Evolutionary conservation across 345 rosid species (phyloP), one percentile per base, ranked within the genome.

Genomic region (Gossypium arboreum): DNA sequence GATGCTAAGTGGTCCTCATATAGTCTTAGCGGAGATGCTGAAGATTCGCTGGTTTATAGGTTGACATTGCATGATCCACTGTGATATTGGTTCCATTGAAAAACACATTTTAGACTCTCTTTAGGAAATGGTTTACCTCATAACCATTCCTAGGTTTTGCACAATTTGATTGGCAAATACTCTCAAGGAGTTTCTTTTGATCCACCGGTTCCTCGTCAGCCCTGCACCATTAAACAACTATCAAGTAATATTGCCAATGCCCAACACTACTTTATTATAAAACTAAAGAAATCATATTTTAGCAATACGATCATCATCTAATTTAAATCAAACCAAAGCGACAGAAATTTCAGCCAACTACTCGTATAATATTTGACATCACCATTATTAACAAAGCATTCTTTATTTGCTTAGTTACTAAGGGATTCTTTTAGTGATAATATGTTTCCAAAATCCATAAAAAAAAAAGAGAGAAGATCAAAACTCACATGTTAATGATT

Each of bases 131-230:
- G 41, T 57, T 65, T 5, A 83, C 86, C 85, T 81, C 81, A 71
- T 88, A 86, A 25, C 82, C 85, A 64, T 85, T 73, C 25, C 79
- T 76, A 80, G 88, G 82, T 77, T 86, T 86, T 76, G 85, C 87
- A 78, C 92, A 88, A 66, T 74, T 71, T 10, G 87, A 84, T 71
- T 83, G 82, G 85, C 89, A 88, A 73, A 81, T 77, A 25, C 85
- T 87, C 81, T 88, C 89, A 54, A 86, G 78, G 78, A 78, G 83
- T 81, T 80, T 86, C 83, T 86, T 88, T 57, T 77, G 89, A 76
- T 86, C 89, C 60, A 78, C 78, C 71, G 81, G 73, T 68, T 81
- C 91, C n/a, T 83, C 85, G 0, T 84, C 87, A 25, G 88, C 87
- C 92, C 92, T 88, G 81, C 44, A 67, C n/a, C 54, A 65, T 9